These are phyloP conservation scores for Colletotrichum scovillei DNA, from an alignment of 2,329 filamentous ascomycete species.

Conservation along the genomic window DNA sequence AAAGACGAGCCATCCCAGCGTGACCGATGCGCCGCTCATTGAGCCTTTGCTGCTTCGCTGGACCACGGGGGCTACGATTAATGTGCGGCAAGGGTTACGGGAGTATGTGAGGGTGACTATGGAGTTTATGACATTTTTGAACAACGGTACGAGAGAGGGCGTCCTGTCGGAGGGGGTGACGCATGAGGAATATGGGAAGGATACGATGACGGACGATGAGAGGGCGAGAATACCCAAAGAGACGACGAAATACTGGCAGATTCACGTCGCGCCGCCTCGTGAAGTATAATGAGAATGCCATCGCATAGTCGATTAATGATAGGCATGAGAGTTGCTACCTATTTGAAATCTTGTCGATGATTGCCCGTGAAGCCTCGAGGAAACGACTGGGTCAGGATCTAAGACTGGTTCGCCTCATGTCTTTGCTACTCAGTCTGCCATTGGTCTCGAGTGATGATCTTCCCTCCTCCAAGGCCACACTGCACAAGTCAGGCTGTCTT, in stretches of 20 bases:
- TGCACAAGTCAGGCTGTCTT: not conserved
- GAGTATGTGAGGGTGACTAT: constrained; percentile 71
- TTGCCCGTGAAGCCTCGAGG: not conserved
- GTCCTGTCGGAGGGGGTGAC: constrained; percentile 63
- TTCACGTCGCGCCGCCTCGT: constrained; percentile 47
- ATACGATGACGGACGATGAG: constrained; percentile 52
- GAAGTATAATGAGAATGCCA: not conserved
- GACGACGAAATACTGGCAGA: constrained; percentile 53
- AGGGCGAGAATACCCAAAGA: constrained; percentile 45
- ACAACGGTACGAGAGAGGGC: constrained; percentile 53
- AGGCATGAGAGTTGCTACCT: not conserved
- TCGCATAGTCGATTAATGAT: not conserved
- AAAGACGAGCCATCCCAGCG: constrained; percentile 69
- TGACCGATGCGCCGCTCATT: constrained; percentile 75
- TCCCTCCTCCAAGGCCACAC: not conserved
- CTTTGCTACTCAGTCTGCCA: not conserved
- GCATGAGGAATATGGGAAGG: constrained; percentile 48
- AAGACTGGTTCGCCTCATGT: not conserved
- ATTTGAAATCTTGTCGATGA: not conserved
- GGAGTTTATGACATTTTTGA: constrained; percentile 65
- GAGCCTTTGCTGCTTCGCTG: constrained; percentile 70
- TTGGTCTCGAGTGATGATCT: not conserved
- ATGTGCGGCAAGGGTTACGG: constrained; percentile 64
- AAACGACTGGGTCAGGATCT: not conserved
- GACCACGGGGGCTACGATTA: constrained; percentile 70